These are phyloP conservation scores for Exophiala bonariae DNA, from an alignment of 2,329 filamentous ascomycete species.

Conservation along the genomic window DNA sequence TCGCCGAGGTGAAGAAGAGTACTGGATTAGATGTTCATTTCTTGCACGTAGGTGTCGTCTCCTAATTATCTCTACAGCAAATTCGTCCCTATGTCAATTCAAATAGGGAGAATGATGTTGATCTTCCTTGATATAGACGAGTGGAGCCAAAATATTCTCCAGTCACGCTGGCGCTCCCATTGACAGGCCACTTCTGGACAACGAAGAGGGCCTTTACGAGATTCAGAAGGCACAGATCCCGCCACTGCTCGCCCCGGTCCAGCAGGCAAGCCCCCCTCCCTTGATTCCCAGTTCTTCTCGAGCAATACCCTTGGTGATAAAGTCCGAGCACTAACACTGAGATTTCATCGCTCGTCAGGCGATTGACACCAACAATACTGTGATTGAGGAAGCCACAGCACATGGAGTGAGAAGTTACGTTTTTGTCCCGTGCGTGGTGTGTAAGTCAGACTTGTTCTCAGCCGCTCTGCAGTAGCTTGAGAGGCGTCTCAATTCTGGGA, in stretches of 20 bases:
- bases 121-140: too few relatives aligned
- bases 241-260: slow-evolving; percentile 25
- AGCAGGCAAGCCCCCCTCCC: slow-evolving; percentile 30
- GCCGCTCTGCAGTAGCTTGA: neutral
- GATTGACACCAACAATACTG: slow-evolving; percentile 39
- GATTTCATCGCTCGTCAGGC: slow-evolving; percentile 33
- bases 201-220: slow-evolving; percentile 43
- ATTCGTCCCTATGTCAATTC: neutral
- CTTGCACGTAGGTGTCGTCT: slow-evolving; percentile 33
- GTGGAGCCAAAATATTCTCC: slow-evolving; percentile 54
- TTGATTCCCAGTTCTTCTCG: neutral
- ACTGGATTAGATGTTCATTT: slow-evolving; percentile 49
- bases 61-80: too few relatives aligned
- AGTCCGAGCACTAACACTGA: slow-evolving; percentile 5
- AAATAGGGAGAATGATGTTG: too few relatives aligned
- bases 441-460: slow-evolving; percentile 1
- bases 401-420: slow-evolving; percentile 50
- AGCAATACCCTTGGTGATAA: too few relatives aligned
- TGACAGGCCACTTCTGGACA: slow-evolving; percentile 43
- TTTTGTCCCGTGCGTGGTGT: slow-evolving; percentile 55
- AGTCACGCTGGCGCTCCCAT: slow-evolving; percentile 45
- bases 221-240: slow-evolving; percentile 41
- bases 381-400: slow-evolving; percentile 45
- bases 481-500: neutral
- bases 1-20: slow-evolving; percentile 44